Conservation (phyloP, 768 basidiomycete genomes). For the Hygrophorus pudorinus region DNA sequence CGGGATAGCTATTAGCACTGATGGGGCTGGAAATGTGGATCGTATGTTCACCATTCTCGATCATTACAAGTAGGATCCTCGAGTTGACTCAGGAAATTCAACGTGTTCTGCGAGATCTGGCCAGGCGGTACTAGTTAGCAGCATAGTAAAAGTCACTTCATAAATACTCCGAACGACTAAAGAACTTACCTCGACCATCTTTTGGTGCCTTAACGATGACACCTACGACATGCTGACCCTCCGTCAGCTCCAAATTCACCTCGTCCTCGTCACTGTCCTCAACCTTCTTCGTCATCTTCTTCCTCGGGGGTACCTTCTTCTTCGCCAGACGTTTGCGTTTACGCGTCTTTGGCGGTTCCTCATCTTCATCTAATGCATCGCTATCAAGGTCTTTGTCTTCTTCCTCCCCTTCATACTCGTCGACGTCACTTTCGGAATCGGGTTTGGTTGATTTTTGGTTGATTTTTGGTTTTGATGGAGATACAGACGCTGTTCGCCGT, state of each 20-base stretch:
- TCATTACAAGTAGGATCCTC: constrained; percentile 75
- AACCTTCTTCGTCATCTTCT: constrained; percentile 19
- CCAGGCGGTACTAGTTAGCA: constrained; percentile 61
- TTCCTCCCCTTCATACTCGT: not conserved
- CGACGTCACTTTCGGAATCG: not conserved
- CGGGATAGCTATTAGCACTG: not conserved
- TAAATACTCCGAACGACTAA: constrained; percentile 4
- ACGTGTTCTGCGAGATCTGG: constrained; percentile 75
- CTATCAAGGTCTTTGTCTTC: constrained; percentile 13
- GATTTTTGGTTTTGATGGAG: not conserved
- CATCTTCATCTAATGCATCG: constrained; percentile 30
- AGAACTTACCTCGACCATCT: constrained; percentile 56
- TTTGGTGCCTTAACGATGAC: constrained; percentile 73
- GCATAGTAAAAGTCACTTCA: constrained; percentile 20
- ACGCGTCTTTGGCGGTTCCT: constrained; percentile 19
- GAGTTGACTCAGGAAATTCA: constrained; percentile 66
- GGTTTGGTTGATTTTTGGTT: not conserved
- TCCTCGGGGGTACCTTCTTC: constrained; percentile 14
- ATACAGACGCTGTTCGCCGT: no score
- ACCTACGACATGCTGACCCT: constrained; percentile 67
- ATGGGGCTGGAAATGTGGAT: not conserved
- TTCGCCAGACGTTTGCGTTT: constrained; percentile 17
- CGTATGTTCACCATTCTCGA: constrained; percentile 55
- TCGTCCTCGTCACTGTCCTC: constrained; percentile 29
- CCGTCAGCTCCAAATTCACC: constrained; percentile 36